A percentile compares a stretch with the other conserved stretches of the same genome.
Conservation (phyloP, 177 flowering plant species). For the Vitis hybrid region DNA sequence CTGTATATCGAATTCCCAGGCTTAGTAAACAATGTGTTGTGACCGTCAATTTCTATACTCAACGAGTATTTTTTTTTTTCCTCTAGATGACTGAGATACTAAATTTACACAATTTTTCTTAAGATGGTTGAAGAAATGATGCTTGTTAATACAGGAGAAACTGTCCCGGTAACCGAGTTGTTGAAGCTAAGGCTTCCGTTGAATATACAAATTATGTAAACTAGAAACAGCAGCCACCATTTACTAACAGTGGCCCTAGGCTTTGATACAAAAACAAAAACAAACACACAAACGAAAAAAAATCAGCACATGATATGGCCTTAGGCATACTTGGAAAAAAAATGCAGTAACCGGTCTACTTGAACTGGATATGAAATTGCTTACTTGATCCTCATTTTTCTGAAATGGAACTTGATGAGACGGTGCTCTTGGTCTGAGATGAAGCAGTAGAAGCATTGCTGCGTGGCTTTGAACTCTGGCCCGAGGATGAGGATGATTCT, state of each 20-base stretch:
- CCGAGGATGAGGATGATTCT: slow-evolving; percentile 30
- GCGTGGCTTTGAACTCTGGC: slow-evolving; percentile 23
- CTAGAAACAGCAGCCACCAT: background rate
- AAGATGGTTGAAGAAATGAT: too few species aligned
- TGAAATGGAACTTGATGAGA: slow-evolving; percentile 15
- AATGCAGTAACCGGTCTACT: background rate
- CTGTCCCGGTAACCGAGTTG: background rate
- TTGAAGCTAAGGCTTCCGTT: background rate
- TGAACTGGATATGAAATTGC: too few species aligned
- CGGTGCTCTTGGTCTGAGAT: slow-evolving; percentile 24
- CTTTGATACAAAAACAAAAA: background rate
- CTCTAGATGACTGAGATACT: too few species aligned
- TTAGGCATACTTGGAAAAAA: background rate
- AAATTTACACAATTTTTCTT: too few species aligned
- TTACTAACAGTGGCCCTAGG: background rate
- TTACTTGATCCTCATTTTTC: background rate
- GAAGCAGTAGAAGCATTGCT: slow-evolving; percentile 22
- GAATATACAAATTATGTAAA: background rate
- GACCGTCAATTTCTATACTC: too few species aligned
- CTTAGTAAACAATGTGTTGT: too few species aligned
- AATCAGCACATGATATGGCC: too few species aligned
- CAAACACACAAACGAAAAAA: background rate
- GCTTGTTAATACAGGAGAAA: too few species aligned
- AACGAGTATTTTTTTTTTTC: too few species aligned
- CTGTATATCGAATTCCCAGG: too few species aligned